A percentile compares a stretch with the other conserved stretches of the same genome.
Evolutionary conservation across 495 filamentous ascomycete genomes (phyloP).

Genomic region (Penicillium cinerascens): DNA sequence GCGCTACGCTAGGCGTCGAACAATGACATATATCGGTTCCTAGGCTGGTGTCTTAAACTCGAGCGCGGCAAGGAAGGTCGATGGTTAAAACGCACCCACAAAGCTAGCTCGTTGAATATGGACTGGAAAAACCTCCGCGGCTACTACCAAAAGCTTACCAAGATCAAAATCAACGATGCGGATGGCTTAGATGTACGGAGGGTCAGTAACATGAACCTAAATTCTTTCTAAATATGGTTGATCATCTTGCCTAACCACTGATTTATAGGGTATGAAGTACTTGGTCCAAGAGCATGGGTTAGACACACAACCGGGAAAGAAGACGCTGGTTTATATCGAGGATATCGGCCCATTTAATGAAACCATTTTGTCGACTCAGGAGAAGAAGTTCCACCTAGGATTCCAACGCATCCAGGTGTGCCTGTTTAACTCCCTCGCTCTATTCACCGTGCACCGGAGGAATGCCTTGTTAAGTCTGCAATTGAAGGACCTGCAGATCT

Average conservation of each 20-base stretch:
- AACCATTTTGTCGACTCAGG: conserved; percentile 18
- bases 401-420: conserved; percentile 19
- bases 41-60: conserved; percentile 12
- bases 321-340: conserved; percentile 20
- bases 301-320: conserved; percentile 12
- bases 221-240: background rate
- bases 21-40: conserved; percentile 15
- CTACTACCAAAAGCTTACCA: conserved; percentile 20
- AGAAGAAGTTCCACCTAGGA: conserved; percentile 22
- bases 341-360: conserved; percentile 22
- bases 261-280: conserved; percentile 17
- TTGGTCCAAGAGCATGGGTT: conserved; percentile 13
- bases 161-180: conserved; percentile 15
- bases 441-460: conserved; percentile 20
- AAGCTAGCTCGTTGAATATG: conserved; percentile 10
- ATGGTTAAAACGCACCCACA: background rate
- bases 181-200: conserved; percentile 12
- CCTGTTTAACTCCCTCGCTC: conserved; percentile 15
- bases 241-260: background rate
- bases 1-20: conserved; percentile 11
- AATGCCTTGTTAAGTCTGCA: conserved; percentile 16
- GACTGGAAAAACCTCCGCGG: conserved; percentile 15
- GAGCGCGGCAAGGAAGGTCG: conserved; percentile 5
- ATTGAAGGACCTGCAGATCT: conserved; percentile 24
- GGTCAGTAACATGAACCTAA: background rate